Evolutionary conservation across 768 basidiomycete species (phyloP).

Genomic region (Boletus coccyginus): DNA sequence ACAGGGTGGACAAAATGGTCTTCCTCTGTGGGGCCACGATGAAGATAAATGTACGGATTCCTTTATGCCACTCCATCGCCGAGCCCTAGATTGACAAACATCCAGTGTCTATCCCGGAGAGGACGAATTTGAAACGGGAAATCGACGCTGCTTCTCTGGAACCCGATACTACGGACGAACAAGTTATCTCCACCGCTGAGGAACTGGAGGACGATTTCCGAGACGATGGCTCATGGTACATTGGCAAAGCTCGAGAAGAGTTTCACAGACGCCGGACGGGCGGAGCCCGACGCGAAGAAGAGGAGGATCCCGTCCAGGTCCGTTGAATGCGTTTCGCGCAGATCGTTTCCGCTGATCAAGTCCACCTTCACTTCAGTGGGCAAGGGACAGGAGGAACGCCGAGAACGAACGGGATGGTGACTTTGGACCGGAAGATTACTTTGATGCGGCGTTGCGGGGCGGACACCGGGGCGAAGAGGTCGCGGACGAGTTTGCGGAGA

Average conservation of each 20-base stretch:
- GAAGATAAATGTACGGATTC: slow-evolving; percentile 38
- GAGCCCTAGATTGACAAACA: slow-evolving; percentile 8
- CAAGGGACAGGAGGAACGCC: slow-evolving; percentile 65
- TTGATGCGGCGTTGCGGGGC: slow-evolving; percentile 62
- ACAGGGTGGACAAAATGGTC: slow-evolving; percentile 64
- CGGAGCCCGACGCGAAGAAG: slow-evolving; percentile 43
- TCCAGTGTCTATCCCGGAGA: slow-evolving; percentile 26
- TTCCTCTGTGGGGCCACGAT: slow-evolving; percentile 64
- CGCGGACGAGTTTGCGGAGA: slow-evolving; percentile 73
- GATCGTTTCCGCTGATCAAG: slow-evolving; percentile 1
- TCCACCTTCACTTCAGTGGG: slow-evolving; percentile 54
- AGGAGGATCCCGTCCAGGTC: slow-evolving; percentile 75
- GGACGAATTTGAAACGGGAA: slow-evolving; percentile 19
- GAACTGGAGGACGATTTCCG: slow-evolving; percentile 28
- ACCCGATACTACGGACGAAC: slow-evolving; percentile 3
- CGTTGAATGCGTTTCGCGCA: slow-evolving; percentile 14
- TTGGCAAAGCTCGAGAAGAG: slow-evolving; percentile 80
- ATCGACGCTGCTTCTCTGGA: slow-evolving; percentile 20
- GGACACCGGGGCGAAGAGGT: slow-evolving; percentile 62
- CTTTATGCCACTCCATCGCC: too few relatives aligned
- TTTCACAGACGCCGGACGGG: slow-evolving; percentile 56
- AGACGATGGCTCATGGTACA: slow-evolving; percentile 73
- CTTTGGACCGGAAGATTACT: slow-evolving; percentile 81
- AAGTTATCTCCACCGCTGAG: slow-evolving; percentile 16
- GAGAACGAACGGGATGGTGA: slow-evolving; percentile 74